Conservation (phyloP, 345 rosid genomes). For the Viola odorata region DNA sequence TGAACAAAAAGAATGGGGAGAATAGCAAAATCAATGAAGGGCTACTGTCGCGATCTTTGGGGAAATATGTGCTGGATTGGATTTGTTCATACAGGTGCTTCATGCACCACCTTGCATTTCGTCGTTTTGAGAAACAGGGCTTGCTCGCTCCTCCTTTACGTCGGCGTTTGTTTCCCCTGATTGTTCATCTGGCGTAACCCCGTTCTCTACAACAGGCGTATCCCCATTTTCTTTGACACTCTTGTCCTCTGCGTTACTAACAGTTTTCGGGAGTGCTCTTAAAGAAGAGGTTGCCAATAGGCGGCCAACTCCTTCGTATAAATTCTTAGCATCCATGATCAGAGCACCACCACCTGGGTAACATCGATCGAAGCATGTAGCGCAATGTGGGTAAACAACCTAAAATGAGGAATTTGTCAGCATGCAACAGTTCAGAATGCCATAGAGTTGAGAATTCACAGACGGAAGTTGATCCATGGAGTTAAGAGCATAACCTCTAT, state of each 20-base stretch:
- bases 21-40: constrained; percentile 4
- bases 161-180: constrained; percentile 18
- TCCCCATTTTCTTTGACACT: constrained; percentile 40
- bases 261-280: constrained; percentile 49
- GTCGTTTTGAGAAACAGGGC: constrained; percentile 15
- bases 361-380: constrained; percentile 88
- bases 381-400: constrained; percentile 84
- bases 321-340: constrained; percentile 65
- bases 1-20: constrained; percentile 6
- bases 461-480: neutral
- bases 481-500: constrained; percentile 51
- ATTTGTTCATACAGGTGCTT: constrained; percentile 5
- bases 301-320: constrained; percentile 55
- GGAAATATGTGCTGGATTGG: neutral
- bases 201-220: constrained; percentile 35
- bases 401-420: constrained; percentile 23
- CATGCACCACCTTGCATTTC: constrained; percentile 22
- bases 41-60: neutral
- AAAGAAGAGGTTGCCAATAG: constrained; percentile 46
- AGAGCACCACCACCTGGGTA: constrained; percentile 76
- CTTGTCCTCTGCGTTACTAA: constrained; percentile 30
- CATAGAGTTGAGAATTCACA: constrained; percentile 2
- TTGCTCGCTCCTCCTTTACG: constrained; percentile 24
- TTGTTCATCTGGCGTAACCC: constrained; percentile 40
- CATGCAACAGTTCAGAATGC: constrained; percentile 2